Evolutionary conservation across 768 basidiomycete genomes (phyloP).

Genomic region (Leucocoprinus leucothites): DNA sequence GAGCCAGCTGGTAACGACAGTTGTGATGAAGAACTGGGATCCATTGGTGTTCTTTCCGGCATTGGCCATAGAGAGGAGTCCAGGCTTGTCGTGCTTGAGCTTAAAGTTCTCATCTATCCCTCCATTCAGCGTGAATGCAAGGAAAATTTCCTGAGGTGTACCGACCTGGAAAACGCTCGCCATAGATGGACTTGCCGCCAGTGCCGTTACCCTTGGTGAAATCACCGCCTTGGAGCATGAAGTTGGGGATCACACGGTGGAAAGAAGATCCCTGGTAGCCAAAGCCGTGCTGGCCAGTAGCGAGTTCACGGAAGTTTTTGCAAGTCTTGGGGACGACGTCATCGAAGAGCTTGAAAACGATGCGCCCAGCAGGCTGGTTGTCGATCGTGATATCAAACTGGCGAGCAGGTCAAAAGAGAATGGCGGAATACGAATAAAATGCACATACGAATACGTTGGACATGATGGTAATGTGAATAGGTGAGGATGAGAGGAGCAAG

Average conservation of each 20-base stretch:
- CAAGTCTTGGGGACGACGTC: constrained; percentile 72
- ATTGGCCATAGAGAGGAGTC: constrained; percentile 79
- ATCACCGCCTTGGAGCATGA: constrained; percentile 92
- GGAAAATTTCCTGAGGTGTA: not conserved
- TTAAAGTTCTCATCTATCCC: constrained; percentile 79
- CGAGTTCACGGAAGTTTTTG: constrained; percentile 86
- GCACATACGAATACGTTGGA: not conserved
- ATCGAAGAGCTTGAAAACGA: constrained; percentile 88
- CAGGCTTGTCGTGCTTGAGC: constrained; percentile 68
- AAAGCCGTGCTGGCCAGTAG: constrained; percentile 68
- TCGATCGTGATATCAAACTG: constrained; percentile 68
- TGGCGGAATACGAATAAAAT: not conserved
- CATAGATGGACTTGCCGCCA: constrained; percentile 80
- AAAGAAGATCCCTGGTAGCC: constrained; percentile 69
- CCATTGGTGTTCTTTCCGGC: constrained; percentile 82
- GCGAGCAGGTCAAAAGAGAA: not conserved
- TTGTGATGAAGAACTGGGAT: constrained; percentile 89
- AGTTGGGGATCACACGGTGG: constrained; percentile 81
- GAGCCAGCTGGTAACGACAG: constrained; percentile 73
- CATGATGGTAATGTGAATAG: not conserved
- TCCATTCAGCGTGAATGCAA: not conserved
- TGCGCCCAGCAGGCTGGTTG: constrained; percentile 41
- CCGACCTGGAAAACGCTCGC: constrained; percentile 61
- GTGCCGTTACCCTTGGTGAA: constrained; percentile 71
- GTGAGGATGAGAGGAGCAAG: not conserved